A percentile compares a stretch with the other conserved stretches of the same genome.
Conservation (phyloP, 352 stramenopile genomes). For the Globisporangium acanthophoron region DNA sequence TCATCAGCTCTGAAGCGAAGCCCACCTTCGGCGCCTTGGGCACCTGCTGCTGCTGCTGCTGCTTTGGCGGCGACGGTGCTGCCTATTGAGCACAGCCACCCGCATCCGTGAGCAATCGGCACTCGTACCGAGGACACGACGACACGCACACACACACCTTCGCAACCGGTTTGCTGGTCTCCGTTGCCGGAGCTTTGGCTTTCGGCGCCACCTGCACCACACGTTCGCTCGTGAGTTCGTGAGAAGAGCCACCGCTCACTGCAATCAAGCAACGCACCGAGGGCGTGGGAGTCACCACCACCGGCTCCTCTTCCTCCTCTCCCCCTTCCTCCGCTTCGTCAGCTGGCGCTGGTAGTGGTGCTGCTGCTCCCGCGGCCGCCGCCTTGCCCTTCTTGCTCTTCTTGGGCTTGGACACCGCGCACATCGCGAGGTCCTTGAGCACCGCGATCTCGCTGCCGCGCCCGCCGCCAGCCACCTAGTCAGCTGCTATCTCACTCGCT, state of each 20-base stretch:
- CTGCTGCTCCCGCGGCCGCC: constrained; percentile 1
- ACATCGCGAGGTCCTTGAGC: constrained; percentile 75
- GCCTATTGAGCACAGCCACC: neutral
- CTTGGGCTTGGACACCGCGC: constrained; percentile 50
- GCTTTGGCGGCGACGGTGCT: neutral
- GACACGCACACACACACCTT: neutral
- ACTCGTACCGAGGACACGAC: neutral
- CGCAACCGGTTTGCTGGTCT: neutral
- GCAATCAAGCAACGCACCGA: neutral
- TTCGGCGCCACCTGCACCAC: neutral
- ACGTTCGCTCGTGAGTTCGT: neutral
- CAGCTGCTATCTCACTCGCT: neutral
- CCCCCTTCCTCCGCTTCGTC: constrained; percentile 3
- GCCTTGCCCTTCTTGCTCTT: constrained; percentile 45
- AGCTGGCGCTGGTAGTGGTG: neutral
- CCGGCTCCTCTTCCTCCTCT: neutral
- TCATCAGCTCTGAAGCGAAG: neutral
- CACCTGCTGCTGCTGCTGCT: no score
- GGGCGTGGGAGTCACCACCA: no score
- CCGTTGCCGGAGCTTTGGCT: neutral
- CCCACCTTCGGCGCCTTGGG: neutral
- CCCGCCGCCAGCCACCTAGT: neutral
- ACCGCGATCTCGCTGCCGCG: constrained; percentile 41
- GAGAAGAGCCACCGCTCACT: neutral
- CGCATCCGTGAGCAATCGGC: neutral